phyloP scores from a whole-genome alignment of 2,329 filamentous ascomycete genomes.

The Sphaerulina vaccinii region DNA sequence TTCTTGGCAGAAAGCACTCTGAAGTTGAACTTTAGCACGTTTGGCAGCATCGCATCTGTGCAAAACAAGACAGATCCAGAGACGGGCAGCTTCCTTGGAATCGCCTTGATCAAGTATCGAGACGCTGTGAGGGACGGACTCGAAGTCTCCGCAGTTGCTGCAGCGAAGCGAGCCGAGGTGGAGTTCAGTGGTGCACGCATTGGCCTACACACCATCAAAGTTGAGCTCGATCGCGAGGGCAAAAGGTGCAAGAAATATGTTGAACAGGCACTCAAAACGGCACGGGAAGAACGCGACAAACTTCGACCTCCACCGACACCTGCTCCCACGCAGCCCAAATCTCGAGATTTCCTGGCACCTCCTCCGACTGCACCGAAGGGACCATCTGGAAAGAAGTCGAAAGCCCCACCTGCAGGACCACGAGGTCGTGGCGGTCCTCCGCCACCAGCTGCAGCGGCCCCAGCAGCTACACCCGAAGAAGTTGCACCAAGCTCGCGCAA shows the following conservation, averaged over 20 bases:
- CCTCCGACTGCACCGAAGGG: constrained; percentile 79
- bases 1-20: constrained; percentile 72
- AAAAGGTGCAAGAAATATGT: constrained; percentile 77
- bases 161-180: constrained; percentile 76
- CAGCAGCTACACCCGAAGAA: not conserved
- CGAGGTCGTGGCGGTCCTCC: constrained; percentile 36
- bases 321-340: constrained; percentile 34
- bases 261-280: constrained; percentile 68
- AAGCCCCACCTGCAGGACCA: constrained; percentile 34
- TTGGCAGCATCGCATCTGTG: constrained; percentile 84
- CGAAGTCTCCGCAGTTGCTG: constrained; percentile 68
- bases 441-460: constrained; percentile 6
- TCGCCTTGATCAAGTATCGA: constrained; percentile 86
- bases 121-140: constrained; percentile 60
- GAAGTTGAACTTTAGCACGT: constrained; percentile 71
- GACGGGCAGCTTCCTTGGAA: constrained; percentile 89
- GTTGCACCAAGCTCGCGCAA: constrained; percentile 43
- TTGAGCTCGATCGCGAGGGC: constrained; percentile 87
- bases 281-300: constrained; percentile 59
- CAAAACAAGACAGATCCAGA: constrained; percentile 94
- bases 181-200: constrained; percentile 77
- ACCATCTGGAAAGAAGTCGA: constrained; percentile 60
- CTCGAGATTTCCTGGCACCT: constrained; percentile 60
- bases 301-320: constrained; percentile 36
- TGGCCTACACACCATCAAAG: constrained; percentile 72